Evolutionary conservation across 352 stramenopile species (phyloP).

Genomic region (Globisporangium takayamanum): DNA sequence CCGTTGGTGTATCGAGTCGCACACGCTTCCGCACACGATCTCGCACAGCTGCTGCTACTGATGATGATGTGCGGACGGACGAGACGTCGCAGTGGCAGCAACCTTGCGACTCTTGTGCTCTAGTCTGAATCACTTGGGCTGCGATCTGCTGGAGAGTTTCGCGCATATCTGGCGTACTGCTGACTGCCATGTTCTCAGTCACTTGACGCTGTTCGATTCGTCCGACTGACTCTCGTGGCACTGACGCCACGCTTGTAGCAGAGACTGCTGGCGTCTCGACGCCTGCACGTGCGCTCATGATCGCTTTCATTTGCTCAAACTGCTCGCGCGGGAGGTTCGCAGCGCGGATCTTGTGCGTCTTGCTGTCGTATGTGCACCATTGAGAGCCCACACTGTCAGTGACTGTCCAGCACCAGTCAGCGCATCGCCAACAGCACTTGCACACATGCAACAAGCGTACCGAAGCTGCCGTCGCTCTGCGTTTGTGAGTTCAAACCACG

Average conservation of each 20-base stretch:
- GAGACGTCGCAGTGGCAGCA: not conserved
- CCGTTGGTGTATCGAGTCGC: not conserved
- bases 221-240: no score
- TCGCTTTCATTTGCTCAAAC: conserved; percentile 35
- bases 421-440: no score
- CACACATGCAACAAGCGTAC: conserved; percentile 9
- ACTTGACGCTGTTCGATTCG: not conserved
- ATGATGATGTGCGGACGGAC: not conserved
- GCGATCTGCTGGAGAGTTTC: not conserved
- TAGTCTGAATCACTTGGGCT: not conserved
- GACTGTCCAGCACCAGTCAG: no score
- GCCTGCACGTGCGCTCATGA: conserved; percentile 17
- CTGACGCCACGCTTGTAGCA: not conserved
- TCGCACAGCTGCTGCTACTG: not conserved
- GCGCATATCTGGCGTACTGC: not conserved
- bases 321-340: conserved; percentile 33
- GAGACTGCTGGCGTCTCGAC: not conserved
- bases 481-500: conserved; percentile 58
- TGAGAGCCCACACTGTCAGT: not conserved
- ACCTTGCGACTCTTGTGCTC: not conserved
- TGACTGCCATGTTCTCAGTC: not conserved
- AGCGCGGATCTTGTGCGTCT: conserved; percentile 31
- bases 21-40: conserved; percentile 4
- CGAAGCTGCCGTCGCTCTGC: conserved; percentile 35
- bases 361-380: conserved; percentile 4